A percentile compares a stretch with the other conserved stretches of the same genome.
Evolutionary conservation across 495 filamentous ascomycete species (phyloP).

Genomic region (Penicillium odoratum): DNA sequence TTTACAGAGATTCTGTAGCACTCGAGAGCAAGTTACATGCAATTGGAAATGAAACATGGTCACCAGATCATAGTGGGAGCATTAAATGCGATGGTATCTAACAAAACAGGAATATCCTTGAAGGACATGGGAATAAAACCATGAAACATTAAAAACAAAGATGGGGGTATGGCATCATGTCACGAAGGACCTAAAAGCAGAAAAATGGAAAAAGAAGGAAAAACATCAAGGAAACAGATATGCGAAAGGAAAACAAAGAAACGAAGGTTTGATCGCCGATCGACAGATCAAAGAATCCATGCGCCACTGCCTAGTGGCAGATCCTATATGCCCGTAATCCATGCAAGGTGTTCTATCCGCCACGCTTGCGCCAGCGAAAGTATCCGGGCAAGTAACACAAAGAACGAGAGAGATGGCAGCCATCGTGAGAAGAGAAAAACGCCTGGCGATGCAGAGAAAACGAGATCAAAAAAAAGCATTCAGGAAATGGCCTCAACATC

Average conservation of each 20-base stretch:
- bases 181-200: slow-evolving; percentile 2
- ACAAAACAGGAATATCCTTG: slow-evolving; percentile 2
- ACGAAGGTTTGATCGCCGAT: slow-evolving; percentile 25
- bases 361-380: slow-evolving; percentile 19
- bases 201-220: background rate
- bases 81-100: slow-evolving; percentile 19
- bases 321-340: slow-evolving; percentile 29
- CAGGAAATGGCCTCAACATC: slow-evolving; percentile 9
- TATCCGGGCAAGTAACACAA: slow-evolving; percentile 9
- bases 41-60: background rate
- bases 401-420: slow-evolving; percentile 18
- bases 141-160: slow-evolving; percentile 12
- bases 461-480: slow-evolving; percentile 7
- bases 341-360: slow-evolving; percentile 33
- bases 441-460: slow-evolving; percentile 39
- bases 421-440: slow-evolving; percentile 30
- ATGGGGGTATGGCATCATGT: slow-evolving; percentile 27
- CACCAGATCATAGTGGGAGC: background rate
- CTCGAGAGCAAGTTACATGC: background rate
- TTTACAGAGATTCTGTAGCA: background rate
- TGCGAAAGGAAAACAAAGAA: slow-evolving; percentile 13
- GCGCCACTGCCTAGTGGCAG: slow-evolving; percentile 40
- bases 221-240: background rate
- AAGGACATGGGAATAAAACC: slow-evolving; percentile 1
- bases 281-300: slow-evolving; percentile 21